phyloP scores from a whole-genome alignment of 2,329 filamentous ascomycete species.

The Beauveria caledonica region DNA sequence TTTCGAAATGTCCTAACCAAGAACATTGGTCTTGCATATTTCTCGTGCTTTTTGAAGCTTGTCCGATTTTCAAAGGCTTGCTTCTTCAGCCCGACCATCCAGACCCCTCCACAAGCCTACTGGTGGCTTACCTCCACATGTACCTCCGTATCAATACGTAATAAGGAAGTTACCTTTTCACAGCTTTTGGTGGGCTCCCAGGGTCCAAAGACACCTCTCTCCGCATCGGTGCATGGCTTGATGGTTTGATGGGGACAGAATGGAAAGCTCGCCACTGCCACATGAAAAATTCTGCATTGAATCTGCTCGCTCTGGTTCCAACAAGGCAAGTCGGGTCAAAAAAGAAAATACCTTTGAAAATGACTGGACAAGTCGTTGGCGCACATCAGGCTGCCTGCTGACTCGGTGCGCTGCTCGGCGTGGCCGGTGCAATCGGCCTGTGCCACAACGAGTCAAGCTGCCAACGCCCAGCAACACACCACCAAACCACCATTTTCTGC shows the following conservation, averaged over 20 bases:
- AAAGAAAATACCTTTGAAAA: background rate
- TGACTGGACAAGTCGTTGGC: background rate
- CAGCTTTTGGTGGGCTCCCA: background rate
- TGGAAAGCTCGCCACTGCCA: background rate
- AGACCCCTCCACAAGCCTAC: background rate
- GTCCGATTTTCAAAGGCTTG: background rate
- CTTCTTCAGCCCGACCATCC: no score
- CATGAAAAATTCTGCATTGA: background rate
- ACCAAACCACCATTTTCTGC: background rate
- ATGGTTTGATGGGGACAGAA: no score
- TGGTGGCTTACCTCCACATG: background rate
- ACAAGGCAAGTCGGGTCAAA: no score
- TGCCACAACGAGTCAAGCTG: slow-evolving; percentile 4
- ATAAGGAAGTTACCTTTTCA: background rate
- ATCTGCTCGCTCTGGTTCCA: no score
- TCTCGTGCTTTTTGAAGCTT: background rate
- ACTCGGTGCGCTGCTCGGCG: slow-evolving; percentile 4
- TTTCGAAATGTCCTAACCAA: background rate
- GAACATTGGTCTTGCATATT: background rate
- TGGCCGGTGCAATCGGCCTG: background rate
- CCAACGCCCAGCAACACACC: background rate
- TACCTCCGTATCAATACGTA: background rate
- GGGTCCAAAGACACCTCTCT: background rate
- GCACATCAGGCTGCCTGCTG: background rate
- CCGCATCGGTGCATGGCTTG: background rate